Percentiles rank a stretch among this genome's conserved stretches.
Evolutionary conservation across 2,329 filamentous ascomycete species (phyloP).

Genomic region (Colletotrichum acutatum): DNA sequence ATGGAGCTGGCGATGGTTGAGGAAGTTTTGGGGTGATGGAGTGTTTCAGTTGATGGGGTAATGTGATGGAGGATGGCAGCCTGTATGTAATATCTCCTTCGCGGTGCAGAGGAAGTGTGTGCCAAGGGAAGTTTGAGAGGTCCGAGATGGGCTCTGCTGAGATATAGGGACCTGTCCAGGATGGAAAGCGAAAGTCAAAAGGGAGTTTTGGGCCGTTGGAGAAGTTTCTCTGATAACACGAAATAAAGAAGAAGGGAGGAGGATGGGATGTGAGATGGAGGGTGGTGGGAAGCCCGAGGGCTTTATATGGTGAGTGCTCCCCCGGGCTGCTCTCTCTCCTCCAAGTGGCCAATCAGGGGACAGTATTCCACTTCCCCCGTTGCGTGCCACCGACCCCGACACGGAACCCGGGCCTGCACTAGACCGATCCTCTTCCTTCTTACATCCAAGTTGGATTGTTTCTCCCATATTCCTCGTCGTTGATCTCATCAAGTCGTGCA

Average conservation of each 20-base stretch:
- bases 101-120: not conserved
- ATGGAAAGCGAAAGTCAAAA: slow-evolving; percentile 20
- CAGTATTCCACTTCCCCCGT: slow-evolving; percentile 7
- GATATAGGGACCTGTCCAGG: not conserved
- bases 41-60: not conserved
- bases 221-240: slow-evolving; percentile 14
- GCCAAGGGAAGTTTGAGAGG: not conserved
- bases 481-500: not conserved
- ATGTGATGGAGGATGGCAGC: not conserved
- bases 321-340: slow-evolving; percentile 18
- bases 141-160: not conserved
- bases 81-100: not conserved
- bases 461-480: not conserved
- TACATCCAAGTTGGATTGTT: not conserved
- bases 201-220: not conserved
- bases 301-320: slow-evolving; percentile 37
- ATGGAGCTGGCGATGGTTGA: not conserved
- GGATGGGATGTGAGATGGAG: slow-evolving; percentile 22
- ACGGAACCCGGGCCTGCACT: slow-evolving; percentile 12
- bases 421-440: not conserved
- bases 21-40: not conserved
- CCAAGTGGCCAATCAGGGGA: slow-evolving; percentile 31
- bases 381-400: slow-evolving; percentile 7
- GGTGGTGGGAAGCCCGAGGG: slow-evolving; percentile 32
- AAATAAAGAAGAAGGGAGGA: slow-evolving; percentile 10